A percentile compares a stretch with the other conserved stretches of the same genome.
Evolutionary conservation across 2,329 filamentous ascomycete species (phyloP).

Genomic region (Apiospora marii): DNA sequence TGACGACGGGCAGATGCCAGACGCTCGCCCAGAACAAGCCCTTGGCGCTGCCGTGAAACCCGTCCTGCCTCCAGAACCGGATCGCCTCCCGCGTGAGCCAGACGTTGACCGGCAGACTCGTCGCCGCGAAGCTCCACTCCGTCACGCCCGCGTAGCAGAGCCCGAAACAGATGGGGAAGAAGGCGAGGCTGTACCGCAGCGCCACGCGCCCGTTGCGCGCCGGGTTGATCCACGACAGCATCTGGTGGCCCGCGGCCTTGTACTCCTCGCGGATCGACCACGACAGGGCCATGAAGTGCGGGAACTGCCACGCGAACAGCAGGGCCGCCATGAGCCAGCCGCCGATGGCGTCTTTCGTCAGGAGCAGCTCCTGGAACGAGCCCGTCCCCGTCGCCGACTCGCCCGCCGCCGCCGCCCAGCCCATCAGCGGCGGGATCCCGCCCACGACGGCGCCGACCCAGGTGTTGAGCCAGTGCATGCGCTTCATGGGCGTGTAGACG

Average conservation of each 20-base stretch:
- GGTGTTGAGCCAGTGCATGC: constrained; percentile 85
- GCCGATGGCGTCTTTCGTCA: constrained; percentile 71
- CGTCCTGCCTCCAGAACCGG: constrained; percentile 80
- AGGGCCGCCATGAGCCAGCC: constrained; percentile 89
- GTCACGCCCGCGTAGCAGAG: constrained; percentile 84
- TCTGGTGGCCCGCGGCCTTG: constrained; percentile 70
- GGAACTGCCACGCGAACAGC: constrained; percentile 96
- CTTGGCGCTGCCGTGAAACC: constrained; percentile 80
- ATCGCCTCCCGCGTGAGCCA: constrained; percentile 87
- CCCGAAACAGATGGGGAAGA: constrained; percentile 85
- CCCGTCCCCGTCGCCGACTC: constrained; percentile 81
- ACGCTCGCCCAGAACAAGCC: constrained; percentile 97
- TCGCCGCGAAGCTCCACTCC: constrained; percentile 83
- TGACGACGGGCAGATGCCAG: constrained; percentile 89
- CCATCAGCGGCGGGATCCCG: constrained; percentile 95
- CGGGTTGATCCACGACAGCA: constrained; percentile 89
- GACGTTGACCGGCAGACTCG: constrained; percentile 81
- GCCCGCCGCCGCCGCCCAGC: constrained; percentile 93
- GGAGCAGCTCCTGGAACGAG: constrained; percentile 79
- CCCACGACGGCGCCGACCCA: constrained; percentile 95
- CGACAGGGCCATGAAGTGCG: constrained; percentile 94
- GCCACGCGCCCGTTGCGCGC: constrained; percentile 86
- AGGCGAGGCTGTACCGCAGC: constrained; percentile 82
- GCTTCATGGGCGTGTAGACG: constrained; percentile 91
- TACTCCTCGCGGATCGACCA: constrained; percentile 93